Evolutionary conservation across 2,329 filamentous ascomycete genomes (phyloP), one percentile per base, ranked within the genome.

Genomic region (Hypoxylon sp.): DNA sequence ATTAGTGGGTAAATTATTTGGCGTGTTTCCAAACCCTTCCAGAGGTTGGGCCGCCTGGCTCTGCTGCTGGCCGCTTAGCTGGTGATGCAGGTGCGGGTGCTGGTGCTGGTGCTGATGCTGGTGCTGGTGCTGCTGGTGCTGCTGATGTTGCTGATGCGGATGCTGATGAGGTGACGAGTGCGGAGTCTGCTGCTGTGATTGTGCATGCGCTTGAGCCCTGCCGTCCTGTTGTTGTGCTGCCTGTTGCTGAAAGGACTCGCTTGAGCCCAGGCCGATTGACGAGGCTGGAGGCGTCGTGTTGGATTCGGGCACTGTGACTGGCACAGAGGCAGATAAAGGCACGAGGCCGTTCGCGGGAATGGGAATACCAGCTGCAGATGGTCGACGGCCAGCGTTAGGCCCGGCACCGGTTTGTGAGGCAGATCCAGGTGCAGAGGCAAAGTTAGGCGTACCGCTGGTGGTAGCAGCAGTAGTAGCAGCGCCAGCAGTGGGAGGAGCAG

Each of bases 221-320:
- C 37, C 56, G 49, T 56, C 48, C 33, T 53, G 55, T 48, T 31
- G 62, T 24, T 67, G 69, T 31, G 68, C 71, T 60, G 72, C 66
- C 60, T 67, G 70, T 63, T 69, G 69, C 41, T 72, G 75, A 73
- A 81, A 81, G 64, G 79, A 79, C 67, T 81, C 78, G 71, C 73
- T 78, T 55, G 79, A 79, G 74, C 76, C 78, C 69, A 77, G 76
- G 63, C 74, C 75, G 53, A 76, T 73, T 56, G 79, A 75, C 74
- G 78, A 79, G 77, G 77, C 78, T 77, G 78, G 74, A 73, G 75
- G 74, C 35, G 58, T 49, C 65, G 67, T 72, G 63, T 60, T 69
- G 48, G 66, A 54, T 37, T 58, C 62, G 42, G 55, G 20, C 23
- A 56, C 57, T 24, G 64, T 26, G 27, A 64, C 51, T 29, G 56